Conservation (phyloP, 176 grass and related monocot species). For the Avena eriantha region DNA sequence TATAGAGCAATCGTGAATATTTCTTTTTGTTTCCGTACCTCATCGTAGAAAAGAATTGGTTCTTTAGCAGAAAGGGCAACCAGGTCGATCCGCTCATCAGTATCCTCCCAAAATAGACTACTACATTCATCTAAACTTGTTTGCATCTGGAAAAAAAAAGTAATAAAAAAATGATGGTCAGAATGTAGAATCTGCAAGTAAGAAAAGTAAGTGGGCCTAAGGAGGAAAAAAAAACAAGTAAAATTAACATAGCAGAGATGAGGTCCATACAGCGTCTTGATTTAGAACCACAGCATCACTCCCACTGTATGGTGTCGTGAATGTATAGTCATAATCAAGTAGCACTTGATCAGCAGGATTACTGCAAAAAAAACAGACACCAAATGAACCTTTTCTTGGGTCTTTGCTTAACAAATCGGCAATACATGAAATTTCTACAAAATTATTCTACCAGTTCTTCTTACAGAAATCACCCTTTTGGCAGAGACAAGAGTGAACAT, state of each 20-base stretch:
- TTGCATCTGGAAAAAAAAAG: constrained; percentile 48
- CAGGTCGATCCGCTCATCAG: constrained; percentile 76
- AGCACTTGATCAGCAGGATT: constrained; percentile 89
- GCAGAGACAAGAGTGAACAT: background rate
- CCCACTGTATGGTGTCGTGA: constrained; percentile 85
- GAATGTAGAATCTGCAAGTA: background rate
- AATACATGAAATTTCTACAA: background rate
- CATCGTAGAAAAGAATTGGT: constrained; percentile 89
- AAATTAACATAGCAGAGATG: constrained; percentile 4
- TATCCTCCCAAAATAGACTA: constrained; percentile 71
- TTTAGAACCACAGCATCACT: constrained; percentile 55
- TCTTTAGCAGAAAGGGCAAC: constrained; percentile 82
- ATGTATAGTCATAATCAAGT: constrained; percentile 98
- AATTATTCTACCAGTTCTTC: background rate
- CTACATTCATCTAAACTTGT: constrained; percentile 55
- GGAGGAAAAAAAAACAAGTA: background rate
- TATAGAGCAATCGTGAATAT: constrained; percentile 40
- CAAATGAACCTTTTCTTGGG: background rate
- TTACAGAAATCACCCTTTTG: constrained; percentile 15
- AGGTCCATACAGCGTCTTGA: constrained; percentile 42
- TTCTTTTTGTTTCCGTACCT: constrained; percentile 53
- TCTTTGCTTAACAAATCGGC: background rate
- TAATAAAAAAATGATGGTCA: background rate
- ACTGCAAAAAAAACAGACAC: constrained; percentile 63
- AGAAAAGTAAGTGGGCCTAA: background rate